Evolutionary conservation across 257 asterid genomes (phyloP).

Genomic region (Nicotiana benthamiana): DNA sequence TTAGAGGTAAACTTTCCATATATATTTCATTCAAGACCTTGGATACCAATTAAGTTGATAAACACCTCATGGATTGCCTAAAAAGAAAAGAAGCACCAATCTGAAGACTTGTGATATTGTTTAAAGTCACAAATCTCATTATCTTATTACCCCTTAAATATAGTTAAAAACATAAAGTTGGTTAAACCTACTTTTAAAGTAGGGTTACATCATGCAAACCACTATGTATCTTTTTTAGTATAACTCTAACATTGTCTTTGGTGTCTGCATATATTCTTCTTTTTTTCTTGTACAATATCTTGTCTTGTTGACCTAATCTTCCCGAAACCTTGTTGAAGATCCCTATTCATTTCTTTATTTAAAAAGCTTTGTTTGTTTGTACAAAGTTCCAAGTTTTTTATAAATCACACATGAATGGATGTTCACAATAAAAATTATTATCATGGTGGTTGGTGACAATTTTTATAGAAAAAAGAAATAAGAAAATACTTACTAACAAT

Average conservation of each 20-base stretch:
- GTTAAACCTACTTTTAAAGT: neutral
- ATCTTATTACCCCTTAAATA: neutral
- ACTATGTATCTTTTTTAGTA: neutral
- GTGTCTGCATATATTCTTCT: neutral
- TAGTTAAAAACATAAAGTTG: neutral
- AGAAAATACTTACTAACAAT: neutral
- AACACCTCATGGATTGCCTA: neutral
- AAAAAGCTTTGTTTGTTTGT: neutral
- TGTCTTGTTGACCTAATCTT: slow-evolving; percentile 3
- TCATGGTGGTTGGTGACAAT: slow-evolving; percentile 8
- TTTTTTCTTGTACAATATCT: slow-evolving; percentile 1
- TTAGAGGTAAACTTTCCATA: too few species aligned
- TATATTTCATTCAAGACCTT: too few species aligned
- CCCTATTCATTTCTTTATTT: slow-evolving; percentile 4
- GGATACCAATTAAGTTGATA: too few species aligned
- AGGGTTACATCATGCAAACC: slow-evolving; percentile 8
- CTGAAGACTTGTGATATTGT: neutral
- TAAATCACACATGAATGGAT: neutral
- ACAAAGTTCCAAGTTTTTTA: neutral
- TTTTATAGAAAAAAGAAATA: neutral
- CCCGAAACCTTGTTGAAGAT: slow-evolving; percentile 4
- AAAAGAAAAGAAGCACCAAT: neutral
- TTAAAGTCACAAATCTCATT: neutral
- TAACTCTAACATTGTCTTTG: slow-evolving; percentile 4
- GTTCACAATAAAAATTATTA: neutral